These are phyloP conservation scores for Naematelia encephala DNA, from an alignment of 768 basidiomycete genomes.

Conservation along the genomic window DNA sequence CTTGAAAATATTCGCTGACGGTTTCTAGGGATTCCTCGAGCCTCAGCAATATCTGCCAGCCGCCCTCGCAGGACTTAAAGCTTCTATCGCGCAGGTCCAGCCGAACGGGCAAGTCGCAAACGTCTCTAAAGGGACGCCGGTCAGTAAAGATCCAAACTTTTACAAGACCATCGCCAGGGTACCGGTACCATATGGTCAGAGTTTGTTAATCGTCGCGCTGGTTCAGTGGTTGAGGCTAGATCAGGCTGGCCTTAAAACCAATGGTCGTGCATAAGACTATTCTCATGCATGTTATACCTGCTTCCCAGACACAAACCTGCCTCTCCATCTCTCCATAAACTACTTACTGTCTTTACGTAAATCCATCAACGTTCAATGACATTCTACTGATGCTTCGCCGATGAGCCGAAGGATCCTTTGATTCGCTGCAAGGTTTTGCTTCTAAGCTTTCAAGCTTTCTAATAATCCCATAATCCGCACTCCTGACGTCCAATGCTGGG, in stretches of 20 bases:
- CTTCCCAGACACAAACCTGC: no score
- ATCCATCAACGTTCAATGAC: no score
- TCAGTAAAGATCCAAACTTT: slow-evolving; percentile 55
- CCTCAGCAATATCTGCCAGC: slow-evolving; percentile 11
- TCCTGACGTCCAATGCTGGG: background rate
- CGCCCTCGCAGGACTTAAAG: slow-evolving; percentile 29
- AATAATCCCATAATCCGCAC: background rate
- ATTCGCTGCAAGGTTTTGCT: background rate
- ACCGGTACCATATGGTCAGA: slow-evolving; percentile 60
- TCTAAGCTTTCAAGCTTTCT: no score
- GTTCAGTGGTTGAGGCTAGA: slow-evolving; percentile 31
- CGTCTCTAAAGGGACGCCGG: slow-evolving; percentile 59
- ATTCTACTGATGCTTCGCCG: no score
- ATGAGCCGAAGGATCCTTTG: no score
- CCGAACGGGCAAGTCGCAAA: slow-evolving; percentile 55
- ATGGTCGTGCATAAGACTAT: background rate
- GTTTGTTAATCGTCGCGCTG: slow-evolving; percentile 51
- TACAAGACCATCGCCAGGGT: slow-evolving; percentile 59
- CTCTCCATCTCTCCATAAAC: no score
- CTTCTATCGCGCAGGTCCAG: slow-evolving; percentile 55
- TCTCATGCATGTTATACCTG: no score
- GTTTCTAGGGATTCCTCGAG: slow-evolving; percentile 20
- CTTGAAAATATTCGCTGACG: no score
- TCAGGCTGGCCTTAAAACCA: slow-evolving; percentile 2
- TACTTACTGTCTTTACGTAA: no score